A percentile compares a stretch with the other conserved stretches of the same genome.
Evolutionary conservation across 2,329 filamentous ascomycete species (phyloP).

Genomic region (Talaromyces marneffei): DNA sequence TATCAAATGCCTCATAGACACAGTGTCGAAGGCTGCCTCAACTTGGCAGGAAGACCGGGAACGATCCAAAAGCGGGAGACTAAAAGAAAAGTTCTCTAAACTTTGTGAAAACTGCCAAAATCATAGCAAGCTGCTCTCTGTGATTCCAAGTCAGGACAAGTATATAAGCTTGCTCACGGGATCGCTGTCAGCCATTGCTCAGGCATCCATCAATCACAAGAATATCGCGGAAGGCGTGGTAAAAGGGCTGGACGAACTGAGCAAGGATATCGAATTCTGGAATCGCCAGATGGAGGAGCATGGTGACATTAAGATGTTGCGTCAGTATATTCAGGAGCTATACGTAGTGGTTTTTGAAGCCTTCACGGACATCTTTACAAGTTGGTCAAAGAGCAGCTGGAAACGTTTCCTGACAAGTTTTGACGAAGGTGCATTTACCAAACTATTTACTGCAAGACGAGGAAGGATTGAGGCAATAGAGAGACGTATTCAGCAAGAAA

Average conservation of each 20-base stretch:
- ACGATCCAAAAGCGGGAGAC: neutral
- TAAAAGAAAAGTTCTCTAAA: neutral
- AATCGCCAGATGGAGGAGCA: neutral
- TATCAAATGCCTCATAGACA: neutral
- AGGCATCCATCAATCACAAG: slow-evolving; percentile 8
- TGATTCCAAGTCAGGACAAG: neutral
- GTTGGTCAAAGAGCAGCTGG: slow-evolving; percentile 6
- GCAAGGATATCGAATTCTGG: neutral
- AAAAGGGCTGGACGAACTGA: neutral
- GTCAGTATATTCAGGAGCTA: slow-evolving; percentile 2
- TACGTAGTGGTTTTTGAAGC: slow-evolving; percentile 5
- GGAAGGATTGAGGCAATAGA: neutral
- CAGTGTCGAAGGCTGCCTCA: neutral
- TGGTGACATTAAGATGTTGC: slow-evolving; percentile 1
- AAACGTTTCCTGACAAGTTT: neutral
- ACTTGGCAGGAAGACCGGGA: neutral
- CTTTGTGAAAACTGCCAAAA: slow-evolving; percentile 2
- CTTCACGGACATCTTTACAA: slow-evolving; percentile 7
- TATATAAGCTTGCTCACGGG: neutral
- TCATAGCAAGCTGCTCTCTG: neutral
- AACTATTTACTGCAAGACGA: neutral
- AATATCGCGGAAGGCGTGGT: slow-evolving; percentile 2
- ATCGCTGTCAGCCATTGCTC: neutral
- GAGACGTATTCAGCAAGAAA: neutral
- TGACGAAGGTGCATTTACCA: neutral